phyloP scores from a whole-genome alignment of 495 filamentous ascomycete genomes.

The Aspergillus funiculosus region DNA sequence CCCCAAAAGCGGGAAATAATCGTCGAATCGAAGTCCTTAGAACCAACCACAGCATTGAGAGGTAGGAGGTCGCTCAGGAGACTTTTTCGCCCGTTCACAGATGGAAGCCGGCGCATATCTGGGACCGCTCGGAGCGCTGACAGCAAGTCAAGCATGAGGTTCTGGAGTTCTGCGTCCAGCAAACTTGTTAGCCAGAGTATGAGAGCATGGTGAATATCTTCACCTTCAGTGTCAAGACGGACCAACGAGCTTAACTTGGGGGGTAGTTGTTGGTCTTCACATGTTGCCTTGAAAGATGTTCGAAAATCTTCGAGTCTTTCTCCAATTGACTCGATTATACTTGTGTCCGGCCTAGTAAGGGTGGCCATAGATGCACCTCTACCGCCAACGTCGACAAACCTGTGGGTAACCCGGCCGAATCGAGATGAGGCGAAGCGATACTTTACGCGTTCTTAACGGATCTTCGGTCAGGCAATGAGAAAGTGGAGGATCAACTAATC shows the following conservation, averaged over 20 bases:
- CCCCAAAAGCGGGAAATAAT: slow-evolving; percentile 1
- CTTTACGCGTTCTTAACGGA: neutral
- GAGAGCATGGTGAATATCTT: neutral
- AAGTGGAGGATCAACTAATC: neutral
- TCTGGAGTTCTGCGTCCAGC: no score
- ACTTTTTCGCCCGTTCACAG: neutral
- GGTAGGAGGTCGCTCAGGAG: neutral
- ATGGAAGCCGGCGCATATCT: neutral
- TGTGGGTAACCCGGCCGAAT: neutral
- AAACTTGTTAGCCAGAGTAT: neutral
- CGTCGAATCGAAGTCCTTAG: no score
- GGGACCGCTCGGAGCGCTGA: neutral
- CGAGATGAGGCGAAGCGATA: neutral
- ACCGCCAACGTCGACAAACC: neutral
- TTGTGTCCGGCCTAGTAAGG: neutral
- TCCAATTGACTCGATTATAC: neutral
- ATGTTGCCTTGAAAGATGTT: neutral
- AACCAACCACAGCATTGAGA: neutral
- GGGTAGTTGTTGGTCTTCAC: neutral
- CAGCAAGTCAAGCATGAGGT: neutral
- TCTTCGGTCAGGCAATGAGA: neutral
- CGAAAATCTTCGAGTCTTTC: neutral
- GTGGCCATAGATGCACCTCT: neutral
- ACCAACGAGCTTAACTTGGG: neutral
- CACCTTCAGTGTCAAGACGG: neutral